Percentiles rank a stretch among this genome's conserved stretches.
Conservation (phyloP, 805 yeast genomes). For the Myxozyma udenii region DNA sequence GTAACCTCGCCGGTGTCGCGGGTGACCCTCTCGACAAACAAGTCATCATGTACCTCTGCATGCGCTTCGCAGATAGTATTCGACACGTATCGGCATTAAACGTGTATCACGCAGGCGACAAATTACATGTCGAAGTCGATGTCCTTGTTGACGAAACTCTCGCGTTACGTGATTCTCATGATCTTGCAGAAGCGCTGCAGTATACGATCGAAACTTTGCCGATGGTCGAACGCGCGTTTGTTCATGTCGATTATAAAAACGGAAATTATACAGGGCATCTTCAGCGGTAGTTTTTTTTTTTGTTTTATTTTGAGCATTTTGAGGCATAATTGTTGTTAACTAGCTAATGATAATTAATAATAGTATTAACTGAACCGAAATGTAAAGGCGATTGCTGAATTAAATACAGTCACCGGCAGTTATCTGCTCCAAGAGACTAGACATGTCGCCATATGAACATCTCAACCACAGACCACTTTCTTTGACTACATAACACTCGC, state of each 20-base stretch:
- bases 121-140: slow-evolving; percentile 62
- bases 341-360: too few relatives aligned
- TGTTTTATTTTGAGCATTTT: too few relatives aligned
- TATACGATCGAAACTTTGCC: slow-evolving; percentile 65
- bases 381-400: too few relatives aligned
- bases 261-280: slow-evolving; percentile 43
- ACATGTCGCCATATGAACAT: too few relatives aligned
- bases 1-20: slow-evolving; percentile 58
- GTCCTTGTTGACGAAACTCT: slow-evolving; percentile 49
- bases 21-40: slow-evolving; percentile 54
- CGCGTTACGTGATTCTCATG: slow-evolving; percentile 57
- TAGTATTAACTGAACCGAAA: too few relatives aligned
- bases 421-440: too few relatives aligned
- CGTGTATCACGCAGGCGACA: slow-evolving; percentile 64
- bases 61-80: slow-evolving; percentile 57
- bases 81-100: slow-evolving; percentile 54
- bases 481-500: too few relatives aligned
- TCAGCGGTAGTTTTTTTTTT: slow-evolving; percentile 7
- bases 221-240: slow-evolving; percentile 63
- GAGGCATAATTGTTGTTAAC: too few relatives aligned
- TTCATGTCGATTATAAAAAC: slow-evolving; percentile 53
- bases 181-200: slow-evolving; percentile 64
- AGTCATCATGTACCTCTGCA: slow-evolving; percentile 54
- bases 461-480: too few relatives aligned
- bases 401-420: too few relatives aligned